Base-by-base conservation (phyloP, 192 early-diverging fungal species). In the Coemansia sp. region DNA sequence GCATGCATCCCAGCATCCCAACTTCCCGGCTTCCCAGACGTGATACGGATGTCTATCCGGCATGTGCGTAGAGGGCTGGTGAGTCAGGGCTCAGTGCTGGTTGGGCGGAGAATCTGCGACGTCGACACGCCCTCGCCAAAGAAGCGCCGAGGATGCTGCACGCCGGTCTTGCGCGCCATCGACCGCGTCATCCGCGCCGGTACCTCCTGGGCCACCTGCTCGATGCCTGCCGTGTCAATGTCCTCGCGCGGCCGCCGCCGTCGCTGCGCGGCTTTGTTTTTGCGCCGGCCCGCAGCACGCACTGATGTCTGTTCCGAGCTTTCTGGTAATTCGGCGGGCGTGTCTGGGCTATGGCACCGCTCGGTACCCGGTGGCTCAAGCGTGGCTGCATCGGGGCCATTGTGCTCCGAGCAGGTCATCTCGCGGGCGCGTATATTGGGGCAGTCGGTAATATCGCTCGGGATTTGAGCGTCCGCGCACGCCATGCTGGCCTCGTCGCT, bases 81-180 rank as follows among this genome's bases (percentile, higher is more conserved):
- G 17, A 36, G 9, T 51, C 26, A 20, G 31, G 12, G 22, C 10
- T 36, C 25, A 32, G 25, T 45, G 17, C 38, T 40, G 19, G 15
- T 20, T 6, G 56, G 55, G 1, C 67, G 51, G 8, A 74, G 59
- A 12, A 74, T 74, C 55, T 74, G 70, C 6, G 70, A 59, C 17
- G 64, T 41, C 5, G 63, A 62, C 14, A 74, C 70, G 30, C 70
- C 70, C 20, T 67, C 70, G 59, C 70, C 70, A 50, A 65, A 74
- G 35, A 59, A 46, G 3, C 70, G 54, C 31, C 64, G 63, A 1
- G 64, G 59, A 2, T 40, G 40, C 55, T 74, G 51, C 14, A 74
- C 55, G 48, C 70, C 70, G 4, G 53, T 35, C 35, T 55, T 55
- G 19, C 59, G 60, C 22, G 70, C 70, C 70, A 74, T 66, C n/a